Evolutionary conservation across 2,329 filamentous ascomycete genomes (phyloP), one percentile per base, ranked within the genome.

Genomic region (Colletotrichum tofieldiae): DNA sequence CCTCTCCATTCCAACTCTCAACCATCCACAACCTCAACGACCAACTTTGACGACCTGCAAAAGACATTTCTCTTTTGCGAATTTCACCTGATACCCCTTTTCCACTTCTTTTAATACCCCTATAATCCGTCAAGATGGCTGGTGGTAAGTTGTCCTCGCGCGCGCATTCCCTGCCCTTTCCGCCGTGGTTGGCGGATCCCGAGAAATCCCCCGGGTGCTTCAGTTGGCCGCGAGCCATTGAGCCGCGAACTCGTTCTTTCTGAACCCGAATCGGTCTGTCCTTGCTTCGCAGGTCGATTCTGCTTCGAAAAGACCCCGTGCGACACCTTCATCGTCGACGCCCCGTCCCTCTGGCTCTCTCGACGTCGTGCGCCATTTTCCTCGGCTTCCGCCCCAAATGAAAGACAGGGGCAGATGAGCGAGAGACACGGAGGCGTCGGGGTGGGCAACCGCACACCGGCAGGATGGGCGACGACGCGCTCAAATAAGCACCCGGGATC

Each of bases 131-230:
- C 73, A 85, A 79, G 82, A 85, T 85, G 83, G 83, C 83, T 82
- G 83, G 82, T 77, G 83, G 83, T 85, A 83, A 85, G 83, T 85
- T 54, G 23, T 16, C 16, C 20, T 39, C 32, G n/a, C 54, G 39
- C 63, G 55, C 62, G 63, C 45, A 35, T 32, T 26, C 20, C 47
- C 29, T 47, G 18, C 49, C 37, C 43, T 41, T 32, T 47, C 65
- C 59, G 64, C 45, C 20, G 45, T 67, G 69, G 59, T 72, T 70
- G 52, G 45, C 65, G 70, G 67, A 69, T 56, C 39, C 54, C 62
- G 49, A 58, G 49, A 49, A 63, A 37, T 16, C 23, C 11, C 61
- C 43, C 16, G 29, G 41, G 52, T n/a, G 54, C 26, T 35, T 26
- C 41, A 41, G 26, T 54, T 39, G 29, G 52, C 29, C 45, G 58